Evolutionary conservation across 2,329 filamentous ascomycete genomes (phyloP).

Genomic region (Chaetomium strumarium): DNA sequence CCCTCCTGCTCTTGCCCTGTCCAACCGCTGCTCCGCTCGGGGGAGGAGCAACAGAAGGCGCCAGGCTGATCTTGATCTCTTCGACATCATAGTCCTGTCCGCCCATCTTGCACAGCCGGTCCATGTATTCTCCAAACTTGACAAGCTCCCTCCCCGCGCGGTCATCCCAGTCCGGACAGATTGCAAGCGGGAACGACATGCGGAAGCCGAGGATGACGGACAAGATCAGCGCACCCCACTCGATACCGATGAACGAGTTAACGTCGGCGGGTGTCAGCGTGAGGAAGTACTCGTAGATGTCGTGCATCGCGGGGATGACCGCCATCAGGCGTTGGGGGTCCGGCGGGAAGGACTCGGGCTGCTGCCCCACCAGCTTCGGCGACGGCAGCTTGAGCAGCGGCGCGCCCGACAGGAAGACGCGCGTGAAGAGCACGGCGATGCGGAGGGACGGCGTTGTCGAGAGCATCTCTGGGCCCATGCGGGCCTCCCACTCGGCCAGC

Average conservation of each 20-base stretch:
- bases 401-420: conserved; percentile 37
- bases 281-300: conserved; percentile 27
- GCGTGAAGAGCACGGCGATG: conserved; percentile 32
- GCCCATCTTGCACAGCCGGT: conserved; percentile 29
- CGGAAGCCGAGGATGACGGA: conserved; percentile 39
- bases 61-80: conserved; percentile 9
- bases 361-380: conserved; percentile 1
- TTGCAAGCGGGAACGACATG: conserved; percentile 40
- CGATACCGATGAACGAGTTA: conserved; percentile 34
- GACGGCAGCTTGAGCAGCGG: conserved; percentile 31
- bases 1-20: conserved; percentile 21
- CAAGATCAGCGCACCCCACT: conserved; percentile 40
- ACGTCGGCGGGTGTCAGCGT: conserved; percentile 26
- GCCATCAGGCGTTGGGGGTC: conserved; percentile 18
- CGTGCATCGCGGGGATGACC: conserved; percentile 19
- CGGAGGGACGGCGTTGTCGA: conserved; percentile 26
- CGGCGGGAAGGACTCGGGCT: conserved; percentile 11
- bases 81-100: conserved; percentile 1
- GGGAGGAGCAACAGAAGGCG: not conserved
- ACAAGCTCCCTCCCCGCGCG: conserved; percentile 36
- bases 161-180: conserved; percentile 34
- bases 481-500: conserved; percentile 35
- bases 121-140: conserved; percentile 36
- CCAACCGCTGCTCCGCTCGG: not conserved
- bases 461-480: conserved; percentile 32